Evolutionary conservation across 2,329 filamentous ascomycete genomes (phyloP), one percentile per base, ranked within the genome.

Genomic region (Sporothrix humicola): DNA sequence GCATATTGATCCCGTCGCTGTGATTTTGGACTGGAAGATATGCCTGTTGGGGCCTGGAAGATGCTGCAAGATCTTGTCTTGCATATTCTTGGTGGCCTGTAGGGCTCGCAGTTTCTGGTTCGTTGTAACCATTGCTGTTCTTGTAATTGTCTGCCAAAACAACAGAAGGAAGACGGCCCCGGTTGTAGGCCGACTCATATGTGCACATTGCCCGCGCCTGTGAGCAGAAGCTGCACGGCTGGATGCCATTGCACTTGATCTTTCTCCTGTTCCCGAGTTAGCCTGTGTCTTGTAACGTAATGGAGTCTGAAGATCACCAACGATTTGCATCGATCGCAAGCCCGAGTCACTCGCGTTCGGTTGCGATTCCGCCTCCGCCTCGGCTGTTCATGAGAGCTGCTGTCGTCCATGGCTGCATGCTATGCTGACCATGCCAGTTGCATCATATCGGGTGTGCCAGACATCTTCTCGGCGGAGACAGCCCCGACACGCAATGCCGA

Each of bases 221-320:
- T 9, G 50, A 44, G 59, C 71, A 72, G 15, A 66, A 66, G 7
- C 31, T 31, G 31, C 71, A 72, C 50, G 71, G 71, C 50, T 68
- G 71, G 13, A 59, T 59, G 50, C 70, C 71, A 50, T 66, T 72
- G 71, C 71, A 72, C 15, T 68, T 68, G 48, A 72, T 69, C 50
- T 72, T 72, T 37, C 48, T 37, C 31, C 71, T 72, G 15, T 46
- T 15, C 31, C 6, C 9, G 31, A 15, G 58, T 63, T 10, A 63
- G 58, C 15, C 13, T 44, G 23, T 20, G 31, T 44, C 15, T 13
- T 12, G 31, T 5, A 42, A n/a, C 2, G 10, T 9, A 44, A 42
- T 20, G 23, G 58, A 37, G 12, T 10, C 20, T 59, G 56, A 37
- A 20, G 10, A 9, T 12, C 37, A 46, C 59, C 7, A 20, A 63